These are phyloP conservation scores for Eucalyptus decipiens DNA, from an alignment of 345 rosid species.

Conservation along the genomic window DNA sequence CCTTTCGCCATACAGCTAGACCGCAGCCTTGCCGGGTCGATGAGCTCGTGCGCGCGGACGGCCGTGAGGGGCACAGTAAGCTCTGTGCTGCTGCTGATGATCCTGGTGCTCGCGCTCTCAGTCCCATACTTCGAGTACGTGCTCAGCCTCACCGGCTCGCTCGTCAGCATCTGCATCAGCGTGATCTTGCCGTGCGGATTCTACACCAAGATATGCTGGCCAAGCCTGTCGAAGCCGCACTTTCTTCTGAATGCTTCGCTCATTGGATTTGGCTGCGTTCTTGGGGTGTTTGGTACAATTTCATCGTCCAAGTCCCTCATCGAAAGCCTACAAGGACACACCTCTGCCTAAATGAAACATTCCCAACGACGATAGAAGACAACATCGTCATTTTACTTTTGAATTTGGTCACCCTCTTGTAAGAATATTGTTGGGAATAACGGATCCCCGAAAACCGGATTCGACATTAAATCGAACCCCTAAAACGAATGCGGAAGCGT, in stretches of 20 bases:
- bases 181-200: slow-evolving; percentile 47
- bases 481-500: no score
- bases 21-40: slow-evolving; percentile 28
- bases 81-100: slow-evolving; percentile 31
- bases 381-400: not conserved
- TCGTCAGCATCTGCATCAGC: slow-evolving; percentile 42
- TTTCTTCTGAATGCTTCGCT: slow-evolving; percentile 23
- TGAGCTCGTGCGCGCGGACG: slow-evolving; percentile 20
- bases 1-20: slow-evolving; percentile 70
- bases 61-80: slow-evolving; percentile 40
- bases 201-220: slow-evolving; percentile 49
- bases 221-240: slow-evolving; percentile 14
- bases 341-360: not conserved
- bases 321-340: slow-evolving; percentile 4
- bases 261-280: slow-evolving; percentile 31
- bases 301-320: slow-evolving; percentile 31
- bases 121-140: slow-evolving; percentile 63
- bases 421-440: no score
- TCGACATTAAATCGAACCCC: no score
- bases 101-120: slow-evolving; percentile 40
- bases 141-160: slow-evolving; percentile 61
- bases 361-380: not conserved
- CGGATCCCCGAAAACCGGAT: no score
- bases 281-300: slow-evolving; percentile 46
- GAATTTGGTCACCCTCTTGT: not conserved